Base-by-base conservation (phyloP, 441 rosid genomes). In the Adansonia grandidieri region DNA sequence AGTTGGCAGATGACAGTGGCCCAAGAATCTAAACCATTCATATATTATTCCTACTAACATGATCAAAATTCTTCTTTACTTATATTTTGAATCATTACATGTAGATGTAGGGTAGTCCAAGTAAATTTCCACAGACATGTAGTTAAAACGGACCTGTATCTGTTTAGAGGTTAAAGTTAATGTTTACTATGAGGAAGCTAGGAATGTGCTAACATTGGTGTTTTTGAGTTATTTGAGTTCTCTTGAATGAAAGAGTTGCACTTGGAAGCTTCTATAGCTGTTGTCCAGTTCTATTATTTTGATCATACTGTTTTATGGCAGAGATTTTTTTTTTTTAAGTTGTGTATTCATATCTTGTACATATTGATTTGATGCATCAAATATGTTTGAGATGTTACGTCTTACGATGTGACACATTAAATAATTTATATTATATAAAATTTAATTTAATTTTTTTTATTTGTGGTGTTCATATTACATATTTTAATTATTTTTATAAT, bases 211-310 rank as follows among this genome's bases (percentile, higher is more conserved):
- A 15, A 19, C 28, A 57, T 57, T 57, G 62, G 28, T 19, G 13
- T 57, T 24, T 19, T 11, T 8, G 28, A 8, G 22, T 56, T 56
- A 10, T 10, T 56, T 56, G 10, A 9, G 63, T 58, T 58, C 62
- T 8, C 4, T 19, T 6, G 3, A 57, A 8, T 4, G 10, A 19
- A 19, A 17, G 62, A 57, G 28, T 57, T 57, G 28, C 62, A 19
- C 28, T 57, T 96, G 98, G 96, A 92, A 84, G 98, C 91, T 57
- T 87, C 91, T 19, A 19, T 19, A 2, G 62, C 62, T 57, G 13
- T 57, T 19, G 28, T 15, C 28, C 11, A 14, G n/a, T n/a, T 13
- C 56, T 3, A 51, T 51, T 2, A 14, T 51, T 51, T 51, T 13
- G 56, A 4, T 51, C n/a, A 51, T 50, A 13, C 6, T 11, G 17